A percentile compares a stretch with the other conserved stretches of the same genome.
phyloP scores from a whole-genome alignment of 768 basidiomycete genomes.

The Russula foetens region DNA sequence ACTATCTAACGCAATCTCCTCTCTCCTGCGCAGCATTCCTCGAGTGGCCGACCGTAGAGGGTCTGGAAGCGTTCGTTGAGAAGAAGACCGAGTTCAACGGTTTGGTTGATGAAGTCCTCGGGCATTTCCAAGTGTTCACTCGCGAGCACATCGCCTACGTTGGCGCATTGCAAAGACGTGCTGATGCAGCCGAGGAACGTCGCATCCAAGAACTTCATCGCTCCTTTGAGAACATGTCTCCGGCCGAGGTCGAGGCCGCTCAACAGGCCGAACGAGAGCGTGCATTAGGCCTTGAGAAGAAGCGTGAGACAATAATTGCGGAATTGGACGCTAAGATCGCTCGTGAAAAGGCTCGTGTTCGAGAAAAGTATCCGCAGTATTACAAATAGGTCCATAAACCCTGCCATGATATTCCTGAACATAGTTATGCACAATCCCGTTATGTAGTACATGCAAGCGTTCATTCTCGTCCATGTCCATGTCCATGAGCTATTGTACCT shows the following conservation, averaged over 20 bases:
- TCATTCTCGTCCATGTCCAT: not conserved
- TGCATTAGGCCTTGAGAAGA: not conserved
- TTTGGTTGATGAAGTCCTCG: not conserved
- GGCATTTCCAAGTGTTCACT: not conserved
- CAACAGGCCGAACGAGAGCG: not conserved
- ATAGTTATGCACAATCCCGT: not conserved
- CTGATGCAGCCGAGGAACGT: not conserved
- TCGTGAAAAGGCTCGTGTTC: not conserved
- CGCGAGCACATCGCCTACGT: not conserved
- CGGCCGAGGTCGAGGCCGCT: not conserved
- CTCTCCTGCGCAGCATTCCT: not conserved
- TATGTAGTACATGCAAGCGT: not conserved
- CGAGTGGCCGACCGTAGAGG: not conserved
- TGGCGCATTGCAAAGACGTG: not conserved
- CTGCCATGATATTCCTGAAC: not conserved
- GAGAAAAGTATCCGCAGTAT: not conserved
- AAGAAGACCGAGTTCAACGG: not conserved
- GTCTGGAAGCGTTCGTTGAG: constrained; percentile 3
- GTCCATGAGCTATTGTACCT: not conserved
- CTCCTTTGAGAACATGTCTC: not conserved
- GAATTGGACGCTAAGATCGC: not conserved
- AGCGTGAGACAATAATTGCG: not conserved
- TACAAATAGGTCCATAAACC: not conserved
- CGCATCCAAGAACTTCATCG: not conserved
- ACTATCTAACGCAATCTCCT: not conserved